These are phyloP conservation scores for Sporobolomyces roseus DNA, from an alignment of 768 basidiomycete genomes.

Conservation along the genomic window DNA sequence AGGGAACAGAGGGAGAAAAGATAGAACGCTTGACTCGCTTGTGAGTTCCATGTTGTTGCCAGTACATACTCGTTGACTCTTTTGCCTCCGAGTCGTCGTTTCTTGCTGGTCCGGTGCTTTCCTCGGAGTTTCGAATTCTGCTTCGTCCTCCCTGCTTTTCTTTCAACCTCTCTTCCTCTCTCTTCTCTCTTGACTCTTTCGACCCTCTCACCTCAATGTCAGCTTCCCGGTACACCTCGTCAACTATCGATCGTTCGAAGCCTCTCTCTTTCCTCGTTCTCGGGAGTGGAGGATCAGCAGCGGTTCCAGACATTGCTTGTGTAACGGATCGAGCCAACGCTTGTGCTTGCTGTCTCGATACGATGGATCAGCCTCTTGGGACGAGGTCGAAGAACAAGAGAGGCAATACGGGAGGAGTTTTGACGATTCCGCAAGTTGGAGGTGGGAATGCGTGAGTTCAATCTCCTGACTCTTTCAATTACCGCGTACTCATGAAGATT, in stretches of 20 bases:
- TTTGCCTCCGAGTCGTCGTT: too few species aligned
- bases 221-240: background rate
- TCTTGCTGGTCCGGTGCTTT: too few species aligned
- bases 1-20: background rate
- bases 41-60: too few species aligned
- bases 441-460: conserved; percentile 4
- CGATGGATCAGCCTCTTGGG: conserved; percentile 50
- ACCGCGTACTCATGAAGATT: background rate
- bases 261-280: conserved; percentile 19
- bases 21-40: too few species aligned
- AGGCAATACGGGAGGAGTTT: conserved; percentile 70
- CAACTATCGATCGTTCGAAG: background rate
- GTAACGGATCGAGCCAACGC: conserved; percentile 61
- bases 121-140: too few species aligned
- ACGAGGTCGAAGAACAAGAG: conserved; percentile 71
- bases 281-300: conserved; percentile 20
- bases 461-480: background rate
- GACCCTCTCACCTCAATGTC: background rate
- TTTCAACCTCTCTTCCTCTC: background rate
- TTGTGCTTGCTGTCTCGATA: conserved; percentile 66
- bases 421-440: conserved; percentile 52
- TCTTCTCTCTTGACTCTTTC: background rate
- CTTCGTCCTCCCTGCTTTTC: background rate
- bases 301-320: conserved; percentile 59
- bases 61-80: too few species aligned